Evolutionary conservation across 306 rosid species (phyloP), one percentile per base, ranked within the genome.

Genomic region (Cajanus cajan): DNA sequence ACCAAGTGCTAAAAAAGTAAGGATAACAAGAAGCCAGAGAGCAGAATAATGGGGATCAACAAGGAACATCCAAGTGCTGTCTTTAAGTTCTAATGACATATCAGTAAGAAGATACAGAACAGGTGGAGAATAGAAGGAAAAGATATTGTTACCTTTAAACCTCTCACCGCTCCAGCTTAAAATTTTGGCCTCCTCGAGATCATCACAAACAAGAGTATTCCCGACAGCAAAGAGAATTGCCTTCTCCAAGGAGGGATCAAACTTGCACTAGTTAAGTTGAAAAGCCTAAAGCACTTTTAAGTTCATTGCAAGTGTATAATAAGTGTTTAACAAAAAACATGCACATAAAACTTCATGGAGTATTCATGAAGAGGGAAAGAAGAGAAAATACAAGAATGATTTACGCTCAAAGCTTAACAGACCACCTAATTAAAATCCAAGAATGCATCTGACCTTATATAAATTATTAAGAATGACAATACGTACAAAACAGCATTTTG

Each of bases 91-190:
- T 37, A 78, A 44, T 55, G 45, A 21, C 33, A 65, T 78, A 25
- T 48, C 28, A 70, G 33, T 22, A 63, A 77, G 64, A 62, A 31
- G 12, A 65, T 33, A 62, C 47, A 33, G 66, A 71, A 78, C 55
- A 7, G 25, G 59, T 11, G 64, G 47, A 16, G 8, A 52, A 78
- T 8, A 18, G 45, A 4, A 43, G 77, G 37, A 39, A 41, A 69
- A 36, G 37, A 39, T 63, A 44, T 5, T 13, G 40, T 82, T 85
- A 96, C 99, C 99, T 91, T 92, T 96, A 82, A 87, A 86, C 87
- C 99, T 88, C 85, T 96, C 99, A 52, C 98, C 99, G 57, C 86
- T 90, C 99, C 99, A 96, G 88, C 98, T 88, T 68, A 96, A 91
- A 75, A 50, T 83, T 92, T 96, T 96, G 77, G 99, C 99, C 84